Base-by-base conservation (phyloP, 164 flowering plant genomes). In the Nelumbo lutea region DNA sequence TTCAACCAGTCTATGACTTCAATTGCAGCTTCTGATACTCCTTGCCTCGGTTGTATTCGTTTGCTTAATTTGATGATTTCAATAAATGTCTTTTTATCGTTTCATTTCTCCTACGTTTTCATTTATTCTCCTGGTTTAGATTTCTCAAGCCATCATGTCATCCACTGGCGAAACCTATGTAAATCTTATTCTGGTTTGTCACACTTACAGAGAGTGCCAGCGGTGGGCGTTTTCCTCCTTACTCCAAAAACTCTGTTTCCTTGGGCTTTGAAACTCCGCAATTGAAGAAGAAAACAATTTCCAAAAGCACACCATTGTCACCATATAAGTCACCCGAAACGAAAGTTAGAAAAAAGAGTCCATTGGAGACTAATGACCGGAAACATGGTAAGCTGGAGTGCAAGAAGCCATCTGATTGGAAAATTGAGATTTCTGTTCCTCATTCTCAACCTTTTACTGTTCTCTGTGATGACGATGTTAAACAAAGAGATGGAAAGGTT, bases 381-480 rank as follows among this genome's bases (percentile, higher is more conserved):
- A 85, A 80, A 73, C 72, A 77, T n/a, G 72, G 74, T 42, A 89
- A 87, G 77, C 72, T 72, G 43, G 87, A 82, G 50, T 60, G 70
- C 8, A 87, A 83, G 73, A 87, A 83, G 68, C 79, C 82, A 11
- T 61, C 81, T 11, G 73, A 85, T 63, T 74, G 80, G 91, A 83
- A 84, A 75, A 67, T 79, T 73, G 90, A 87, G 76, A 72, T 84
- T 73, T 53, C 86, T 47, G 78, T 69, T 73, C 79, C 89, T 57
- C 69, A 72, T 55, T 62, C 73, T 59, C 61, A 72, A 3, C 66
- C 78, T 52, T 53, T 51, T 40, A 57, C 57, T 11, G 77, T 42
- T 11, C 42, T 70, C 9, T 48, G 70, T 46, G 83, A 77, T 62
- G 74, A 59, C 67, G 74, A 66, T 63, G 53, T 57, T 9, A 75